phyloP scores from a whole-genome alignment of 2,329 filamentous ascomycete species.

The Claviceps capensis region DNA sequence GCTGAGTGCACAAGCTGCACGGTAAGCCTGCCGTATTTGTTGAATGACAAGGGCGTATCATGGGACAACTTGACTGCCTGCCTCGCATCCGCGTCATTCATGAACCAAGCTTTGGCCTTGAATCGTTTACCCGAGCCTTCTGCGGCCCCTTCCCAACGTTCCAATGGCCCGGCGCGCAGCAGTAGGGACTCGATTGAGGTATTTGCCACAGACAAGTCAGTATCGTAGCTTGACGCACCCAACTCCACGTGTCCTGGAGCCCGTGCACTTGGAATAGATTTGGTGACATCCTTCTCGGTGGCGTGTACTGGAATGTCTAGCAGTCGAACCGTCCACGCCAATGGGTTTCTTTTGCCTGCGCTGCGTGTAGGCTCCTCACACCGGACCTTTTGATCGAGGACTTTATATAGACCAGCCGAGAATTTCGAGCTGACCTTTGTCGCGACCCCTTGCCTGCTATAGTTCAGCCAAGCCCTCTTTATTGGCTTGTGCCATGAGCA shows the following conservation, averaged over 20 bases:
- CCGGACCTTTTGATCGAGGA: neutral
- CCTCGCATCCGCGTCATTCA: constrained; percentile 21
- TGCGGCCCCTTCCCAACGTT: constrained; percentile 17
- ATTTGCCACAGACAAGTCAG: constrained; percentile 5
- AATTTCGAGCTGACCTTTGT: constrained; percentile 11
- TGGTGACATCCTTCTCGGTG: neutral
- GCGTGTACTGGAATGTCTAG: neutral
- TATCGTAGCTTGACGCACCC: constrained; percentile 13
- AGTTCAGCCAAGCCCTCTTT: constrained; percentile 17
- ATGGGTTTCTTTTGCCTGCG: neutral
- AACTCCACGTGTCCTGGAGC: constrained; percentile 4
- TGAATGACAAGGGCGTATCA: constrained; percentile 16
- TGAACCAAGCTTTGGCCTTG: constrained; percentile 26
- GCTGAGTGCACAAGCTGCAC: constrained; percentile 22
- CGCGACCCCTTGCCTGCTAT: constrained; percentile 11
- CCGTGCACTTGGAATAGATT: neutral
- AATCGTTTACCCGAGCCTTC: constrained; percentile 18
- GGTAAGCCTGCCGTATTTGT: constrained; percentile 19
- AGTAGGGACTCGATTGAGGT: constrained; percentile 17
- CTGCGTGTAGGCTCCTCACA: constrained; percentile 4
- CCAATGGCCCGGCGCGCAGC: constrained; percentile 17
- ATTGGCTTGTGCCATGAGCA: constrained; percentile 23
- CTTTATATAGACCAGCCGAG: neutral
- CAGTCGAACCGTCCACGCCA: constrained; percentile 1
- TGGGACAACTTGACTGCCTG: constrained; percentile 21